Evolutionary conservation across 306 rosid species (phyloP).

Genomic region (Pachyrhizus erosus): DNA sequence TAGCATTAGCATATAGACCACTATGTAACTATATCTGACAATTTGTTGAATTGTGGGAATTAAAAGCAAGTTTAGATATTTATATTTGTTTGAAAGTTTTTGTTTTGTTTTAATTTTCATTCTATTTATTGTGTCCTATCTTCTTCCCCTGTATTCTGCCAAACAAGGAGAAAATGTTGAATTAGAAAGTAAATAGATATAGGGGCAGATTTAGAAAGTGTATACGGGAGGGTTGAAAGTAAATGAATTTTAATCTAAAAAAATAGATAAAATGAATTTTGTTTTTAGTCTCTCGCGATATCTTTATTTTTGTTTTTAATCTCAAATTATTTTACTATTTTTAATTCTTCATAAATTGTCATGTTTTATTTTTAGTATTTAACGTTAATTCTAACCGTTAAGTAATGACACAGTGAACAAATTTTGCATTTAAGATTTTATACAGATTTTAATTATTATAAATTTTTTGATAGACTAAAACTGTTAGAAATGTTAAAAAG

Average conservation of each 20-base stretch:
- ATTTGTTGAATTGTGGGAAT: constrained; percentile 37
- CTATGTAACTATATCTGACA: constrained; percentile 40
- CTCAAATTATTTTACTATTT: too few relatives aligned
- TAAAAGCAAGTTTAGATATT: constrained; percentile 22
- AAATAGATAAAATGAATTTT: too few relatives aligned
- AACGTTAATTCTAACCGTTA: too few relatives aligned
- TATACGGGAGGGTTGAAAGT: not conserved
- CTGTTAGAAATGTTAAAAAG: too few relatives aligned
- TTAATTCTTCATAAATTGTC: too few relatives aligned
- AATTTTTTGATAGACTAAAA: too few relatives aligned
- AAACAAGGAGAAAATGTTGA: not conserved
- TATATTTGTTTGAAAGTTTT: not conserved
- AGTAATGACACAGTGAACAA: too few relatives aligned
- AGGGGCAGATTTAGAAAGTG: not conserved
- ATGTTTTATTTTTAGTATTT: too few relatives aligned
- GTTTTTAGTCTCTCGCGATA: too few relatives aligned
- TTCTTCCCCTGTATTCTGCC: not conserved
- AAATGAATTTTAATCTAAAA: not conserved
- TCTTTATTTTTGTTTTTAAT: too few relatives aligned
- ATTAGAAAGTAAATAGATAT: not conserved
- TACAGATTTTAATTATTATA: too few relatives aligned
- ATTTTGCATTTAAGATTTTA: too few relatives aligned
- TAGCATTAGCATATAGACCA: constrained; percentile 37
- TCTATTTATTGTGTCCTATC: not conserved
- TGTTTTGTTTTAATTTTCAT: not conserved